These are phyloP conservation scores for Metschnikowia koreensis DNA, from an alignment of 805 yeast species.

Conservation along the genomic window DNA sequence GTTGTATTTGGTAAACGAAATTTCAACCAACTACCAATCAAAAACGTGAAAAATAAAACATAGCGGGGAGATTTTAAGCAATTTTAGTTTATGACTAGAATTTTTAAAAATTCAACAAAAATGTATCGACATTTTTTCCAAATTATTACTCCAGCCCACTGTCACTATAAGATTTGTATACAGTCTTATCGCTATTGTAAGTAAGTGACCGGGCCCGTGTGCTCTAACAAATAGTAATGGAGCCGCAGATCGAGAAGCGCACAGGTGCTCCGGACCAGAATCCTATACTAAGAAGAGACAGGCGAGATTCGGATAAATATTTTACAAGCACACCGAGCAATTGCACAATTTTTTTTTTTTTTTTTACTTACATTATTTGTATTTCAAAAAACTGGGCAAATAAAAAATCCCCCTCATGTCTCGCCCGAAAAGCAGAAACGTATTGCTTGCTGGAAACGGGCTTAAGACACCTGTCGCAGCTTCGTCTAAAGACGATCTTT, in stretches of 20 bases:
- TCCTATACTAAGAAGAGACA: neutral
- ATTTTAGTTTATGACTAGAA: no score
- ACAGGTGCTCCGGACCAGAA: neutral
- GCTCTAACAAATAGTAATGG: neutral
- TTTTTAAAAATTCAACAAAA: no score
- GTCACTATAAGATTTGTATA: no score
- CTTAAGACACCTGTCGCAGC: conserved; percentile 18
- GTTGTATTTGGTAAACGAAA: no score
- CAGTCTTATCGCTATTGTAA: neutral
- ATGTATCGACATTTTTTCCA: no score
- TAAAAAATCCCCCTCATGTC: neutral
- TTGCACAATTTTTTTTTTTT: neutral
- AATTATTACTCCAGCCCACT: no score
- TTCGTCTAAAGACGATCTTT: conserved; percentile 31
- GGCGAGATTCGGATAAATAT: no score
- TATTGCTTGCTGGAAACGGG: conserved; percentile 15
- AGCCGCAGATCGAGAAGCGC: neutral
- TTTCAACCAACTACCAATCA: no score
- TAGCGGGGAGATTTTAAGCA: no score
- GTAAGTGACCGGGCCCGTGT: neutral
- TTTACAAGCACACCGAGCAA: neutral
- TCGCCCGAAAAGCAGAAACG: conserved; percentile 15
- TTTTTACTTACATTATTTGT: neutral
- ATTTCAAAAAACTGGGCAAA: neutral
- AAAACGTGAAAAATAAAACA: no score